Evolutionary conservation across 306 rosid species (phyloP), one percentile per base, ranked within the genome.

Genomic region (Dalbergia cochinchinensis): DNA sequence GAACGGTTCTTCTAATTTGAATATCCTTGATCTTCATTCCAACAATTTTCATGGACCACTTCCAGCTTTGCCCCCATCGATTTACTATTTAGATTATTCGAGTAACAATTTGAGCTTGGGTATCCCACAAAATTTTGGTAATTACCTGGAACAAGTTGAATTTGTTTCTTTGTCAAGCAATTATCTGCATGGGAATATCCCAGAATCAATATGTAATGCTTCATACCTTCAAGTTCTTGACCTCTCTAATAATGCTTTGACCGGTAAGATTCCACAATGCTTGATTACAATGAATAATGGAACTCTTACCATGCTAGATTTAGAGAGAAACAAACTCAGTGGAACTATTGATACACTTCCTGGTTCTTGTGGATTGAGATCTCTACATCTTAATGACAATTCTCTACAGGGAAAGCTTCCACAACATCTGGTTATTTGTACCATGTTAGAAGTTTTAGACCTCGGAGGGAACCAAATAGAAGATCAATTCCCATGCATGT

Each of bases 51-150:
- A 11, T 0, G 89, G 88, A 0, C 7, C 48, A 39, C n/a, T 88
- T 6, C 69, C 83, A 0, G 0, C 11, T 18, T 3, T 78, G 1
- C 76, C 76, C 4, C 8, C 1, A 15, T 0, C 0, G 7, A 5
- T 2, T 18, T 0, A 0, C 0, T 83, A 77, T 67, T 7, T 83
- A 34, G 91, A 81, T 35, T 85, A 16, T 31, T 88, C 22, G 22
- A 20, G 22, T 20, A 20, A 20, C 22, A 20, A 20, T 20, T 20
- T 20, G 22, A 20, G 22, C 91, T 81, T 81, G 63, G 4, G 15
- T 33, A 81, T 81, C 12, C 85, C 85, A 4, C 3, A 11, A 6
- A 18, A 48, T 8, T 37, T 86, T 15, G 83, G 83, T n/a, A 26
- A 48, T 12, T 10, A 7, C 60, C 9, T 0, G 0, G 5, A 0